A percentile compares a stretch with the other conserved stretches of the same genome.
Evolutionary conservation across 2,329 filamentous ascomycete genomes (phyloP).

Genomic region (Graphium sp.): DNA sequence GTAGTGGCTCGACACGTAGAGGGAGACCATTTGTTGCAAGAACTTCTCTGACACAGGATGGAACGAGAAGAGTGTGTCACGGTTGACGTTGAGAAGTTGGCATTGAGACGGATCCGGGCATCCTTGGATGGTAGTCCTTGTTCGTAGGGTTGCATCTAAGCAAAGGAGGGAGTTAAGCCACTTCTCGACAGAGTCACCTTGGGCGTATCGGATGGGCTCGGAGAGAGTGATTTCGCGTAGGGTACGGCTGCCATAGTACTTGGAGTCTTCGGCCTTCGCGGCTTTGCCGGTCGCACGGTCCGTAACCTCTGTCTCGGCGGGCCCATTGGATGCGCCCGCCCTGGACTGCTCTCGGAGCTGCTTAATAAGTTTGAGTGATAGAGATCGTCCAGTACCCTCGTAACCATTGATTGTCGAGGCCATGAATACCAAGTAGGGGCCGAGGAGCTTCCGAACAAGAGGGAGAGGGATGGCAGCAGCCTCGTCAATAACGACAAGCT

Average conservation of each 20-base stretch:
- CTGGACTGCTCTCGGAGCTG: conserved; percentile 87
- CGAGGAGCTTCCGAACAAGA: conserved; percentile 83
- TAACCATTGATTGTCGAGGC: conserved; percentile 98
- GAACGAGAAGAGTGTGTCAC: conserved; percentile 95
- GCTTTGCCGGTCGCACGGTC: conserved; percentile 67
- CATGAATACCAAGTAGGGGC: conserved; percentile 97
- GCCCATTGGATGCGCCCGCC: conserved; percentile 30
- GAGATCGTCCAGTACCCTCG: conserved; percentile 85
- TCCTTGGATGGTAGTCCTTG: conserved; percentile 58
- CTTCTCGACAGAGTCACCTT: conserved; percentile 81
- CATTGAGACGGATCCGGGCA: conserved; percentile 85
- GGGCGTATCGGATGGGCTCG: conserved; percentile 87
- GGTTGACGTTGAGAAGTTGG: conserved; percentile 84
- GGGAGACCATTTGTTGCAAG: conserved; percentile 91
- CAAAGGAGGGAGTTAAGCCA: conserved; percentile 94
- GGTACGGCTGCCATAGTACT: conserved; percentile 51
- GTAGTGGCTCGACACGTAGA: conserved; percentile 95
- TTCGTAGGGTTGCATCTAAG: conserved; percentile 74
- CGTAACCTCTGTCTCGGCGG: conserved; percentile 46
- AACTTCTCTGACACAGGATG: conserved; percentile 95
- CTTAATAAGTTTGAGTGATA: conserved; percentile 93
- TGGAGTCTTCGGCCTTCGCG: conserved; percentile 43
- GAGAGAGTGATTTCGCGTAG: conserved; percentile 82
- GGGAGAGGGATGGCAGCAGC: conserved; percentile 91
- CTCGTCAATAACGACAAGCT: conserved; percentile 91